Evolutionary conservation across 331 rosid genomes (phyloP), one percentile per base, ranked within the genome.

Genomic region (Malus hybrid): DNA sequence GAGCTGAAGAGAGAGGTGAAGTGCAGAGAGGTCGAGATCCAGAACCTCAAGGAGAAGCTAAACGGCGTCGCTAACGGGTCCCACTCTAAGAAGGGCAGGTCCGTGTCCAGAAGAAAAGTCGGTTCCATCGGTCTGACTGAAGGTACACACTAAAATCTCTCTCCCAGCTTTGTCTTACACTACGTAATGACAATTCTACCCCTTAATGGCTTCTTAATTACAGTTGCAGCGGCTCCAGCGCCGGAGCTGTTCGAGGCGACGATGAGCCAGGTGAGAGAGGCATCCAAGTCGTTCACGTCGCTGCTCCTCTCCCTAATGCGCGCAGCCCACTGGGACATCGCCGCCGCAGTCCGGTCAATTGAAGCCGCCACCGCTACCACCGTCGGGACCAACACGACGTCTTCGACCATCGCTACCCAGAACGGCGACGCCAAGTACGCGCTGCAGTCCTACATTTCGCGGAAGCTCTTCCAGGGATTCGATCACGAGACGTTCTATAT

Each of bases 401-500:
- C 87, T 29, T 77, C 92, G 46, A 55, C 79, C 57, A 76, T 84
- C 44, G 80, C 93, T 0, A 56, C 84, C 60, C 91, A 91, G 20
- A 34, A 5, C 50, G 68, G 78, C 93, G 91, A 36, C 71, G 97
- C 98, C 68, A 94, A 91, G 82, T 88, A 85, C 76, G 98, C 96
- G 46, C 88, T 94, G 26, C 97, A 94, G 65, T 94, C 97, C 4
- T 94, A 94, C 66, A 83, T 94, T 66, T 85, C 90, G 5, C 79
- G 90, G 78, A 91, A 94, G 80, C 68, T 91, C 71, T 91, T 94
- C 79, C 97, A 94, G 77, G 97, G 95, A 18, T 94, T 94, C 26
- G 97, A 90, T 78, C 96, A 94, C 2, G 98, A 94, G 86, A 91
- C 96, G 22, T 94, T 91, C 85, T 94, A 94, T 81, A 94, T 94